Conservation (phyloP, 2,329 filamentous ascomycete species). For the Aspergillus sp. region DNA sequence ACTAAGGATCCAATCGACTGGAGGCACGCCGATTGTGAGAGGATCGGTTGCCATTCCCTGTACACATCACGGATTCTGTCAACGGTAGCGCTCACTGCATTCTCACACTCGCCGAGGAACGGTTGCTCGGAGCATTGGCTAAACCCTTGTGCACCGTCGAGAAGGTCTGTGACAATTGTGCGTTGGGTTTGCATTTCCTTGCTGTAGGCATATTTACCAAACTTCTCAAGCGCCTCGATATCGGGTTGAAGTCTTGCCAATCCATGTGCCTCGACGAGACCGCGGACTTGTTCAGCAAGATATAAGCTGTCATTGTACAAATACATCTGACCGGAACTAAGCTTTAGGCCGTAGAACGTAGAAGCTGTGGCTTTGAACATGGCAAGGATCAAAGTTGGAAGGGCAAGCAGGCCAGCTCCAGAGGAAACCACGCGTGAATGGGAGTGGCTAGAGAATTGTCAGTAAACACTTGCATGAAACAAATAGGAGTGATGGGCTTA, state of each 20-base stretch:
- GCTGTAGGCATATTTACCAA: slow-evolving; percentile 61
- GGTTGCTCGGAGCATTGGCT: slow-evolving; percentile 58
- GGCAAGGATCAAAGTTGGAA: slow-evolving; percentile 48
- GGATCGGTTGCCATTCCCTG: slow-evolving; percentile 55
- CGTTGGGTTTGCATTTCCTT: slow-evolving; percentile 65
- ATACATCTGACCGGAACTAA: slow-evolving; percentile 58
- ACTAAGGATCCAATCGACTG: slow-evolving; percentile 62
- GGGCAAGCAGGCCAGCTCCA: slow-evolving; percentile 42
- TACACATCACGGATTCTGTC: slow-evolving; percentile 59
- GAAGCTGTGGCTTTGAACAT: slow-evolving; percentile 52
- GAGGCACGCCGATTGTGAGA: slow-evolving; percentile 60
- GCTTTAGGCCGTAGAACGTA: slow-evolving; percentile 44
- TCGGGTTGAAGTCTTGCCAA: slow-evolving; percentile 54
- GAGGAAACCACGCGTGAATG: slow-evolving; percentile 41
- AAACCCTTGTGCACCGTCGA: slow-evolving; percentile 64
- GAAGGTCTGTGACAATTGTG: slow-evolving; percentile 60
- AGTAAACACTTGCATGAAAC: slow-evolving; percentile 7
- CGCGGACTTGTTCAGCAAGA: slow-evolving; percentile 54
- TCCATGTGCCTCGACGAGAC: slow-evolving; percentile 47
- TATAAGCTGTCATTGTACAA: slow-evolving; percentile 65
- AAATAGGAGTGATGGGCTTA: slow-evolving; percentile 23
- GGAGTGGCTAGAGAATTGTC: slow-evolving; percentile 22
- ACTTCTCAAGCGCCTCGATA: slow-evolving; percentile 56
- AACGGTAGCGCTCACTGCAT: slow-evolving; percentile 57
- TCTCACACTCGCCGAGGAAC: slow-evolving; percentile 60